Evolutionary conservation across 1,139 yeast species (phyloP).

Genomic region (Pichia sp.): DNA sequence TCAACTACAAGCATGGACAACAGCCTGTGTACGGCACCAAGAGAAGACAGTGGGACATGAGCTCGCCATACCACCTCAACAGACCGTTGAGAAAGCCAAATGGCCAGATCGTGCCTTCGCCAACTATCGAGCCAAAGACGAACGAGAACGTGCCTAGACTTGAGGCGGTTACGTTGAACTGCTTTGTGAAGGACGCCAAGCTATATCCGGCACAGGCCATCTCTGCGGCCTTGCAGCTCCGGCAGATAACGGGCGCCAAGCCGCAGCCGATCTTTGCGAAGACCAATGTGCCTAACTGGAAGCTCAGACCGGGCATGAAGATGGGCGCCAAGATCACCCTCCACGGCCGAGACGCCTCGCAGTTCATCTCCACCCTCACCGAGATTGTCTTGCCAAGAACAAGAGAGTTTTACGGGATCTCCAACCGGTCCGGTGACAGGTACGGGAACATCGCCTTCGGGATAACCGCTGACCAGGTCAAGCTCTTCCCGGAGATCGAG

Average conservation of each 20-base stretch:
- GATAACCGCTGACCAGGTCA: conserved; percentile 68
- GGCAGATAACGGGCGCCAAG: conserved; percentile 89
- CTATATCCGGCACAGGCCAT: conserved; percentile 71
- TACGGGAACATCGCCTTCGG: conserved; percentile 88
- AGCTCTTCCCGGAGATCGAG: conserved; percentile 89
- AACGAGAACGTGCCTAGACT: conserved; percentile 69
- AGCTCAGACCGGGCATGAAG: conserved; percentile 78
- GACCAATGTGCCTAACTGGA: conserved; percentile 83
- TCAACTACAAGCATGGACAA: conserved; percentile 67
- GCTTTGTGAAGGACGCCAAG: conserved; percentile 73
- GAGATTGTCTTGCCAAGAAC: conserved; percentile 92
- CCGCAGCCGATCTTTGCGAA: conserved; percentile 71
- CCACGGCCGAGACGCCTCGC: conserved; percentile 78
- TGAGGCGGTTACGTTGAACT: conserved; percentile 61
- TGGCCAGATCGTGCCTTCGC: conserved; percentile 65
- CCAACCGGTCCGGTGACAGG: conserved; percentile 73
- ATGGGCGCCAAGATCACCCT: conserved; percentile 88
- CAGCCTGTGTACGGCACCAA: conserved; percentile 57
- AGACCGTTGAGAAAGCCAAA: conserved; percentile 65
- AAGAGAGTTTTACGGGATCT: conserved; percentile 80
- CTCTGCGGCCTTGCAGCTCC: conserved; percentile 74
- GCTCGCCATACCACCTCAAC: conserved; percentile 85
- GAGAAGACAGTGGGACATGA: conserved; percentile 79
- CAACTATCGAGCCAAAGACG: conserved; percentile 63
- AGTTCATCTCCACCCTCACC: conserved; percentile 78